These are phyloP conservation scores for Delphinella strobiligena DNA, from an alignment of 2,329 filamentous ascomycete genomes.

Conservation along the genomic window DNA sequence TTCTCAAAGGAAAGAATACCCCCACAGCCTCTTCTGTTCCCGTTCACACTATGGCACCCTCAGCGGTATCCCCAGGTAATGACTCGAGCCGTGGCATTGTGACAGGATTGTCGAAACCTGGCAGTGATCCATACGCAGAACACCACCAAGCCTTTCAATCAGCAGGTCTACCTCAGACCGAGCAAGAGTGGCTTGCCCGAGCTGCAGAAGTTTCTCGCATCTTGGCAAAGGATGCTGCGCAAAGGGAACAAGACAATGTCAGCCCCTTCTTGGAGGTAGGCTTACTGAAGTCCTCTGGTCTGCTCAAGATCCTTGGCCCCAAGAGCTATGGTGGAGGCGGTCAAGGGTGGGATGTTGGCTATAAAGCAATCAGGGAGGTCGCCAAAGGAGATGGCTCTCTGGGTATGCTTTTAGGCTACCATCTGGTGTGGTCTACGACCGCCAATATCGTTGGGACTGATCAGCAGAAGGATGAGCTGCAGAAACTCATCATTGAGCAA, in stretches of 20 bases:
- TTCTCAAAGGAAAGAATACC: too few species aligned
- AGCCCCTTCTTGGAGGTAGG: constrained; percentile 39
- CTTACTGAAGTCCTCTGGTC: constrained; percentile 39
- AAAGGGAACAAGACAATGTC: constrained; percentile 40
- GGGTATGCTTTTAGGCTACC: constrained; percentile 55
- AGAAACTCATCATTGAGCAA: constrained; percentile 47
- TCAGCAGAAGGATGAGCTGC: constrained; percentile 45
- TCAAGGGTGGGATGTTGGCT: constrained; percentile 43
- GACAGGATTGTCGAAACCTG: too few species aligned
- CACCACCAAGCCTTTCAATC: constrained; percentile 6
- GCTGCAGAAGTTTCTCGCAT: constrained; percentile 38
- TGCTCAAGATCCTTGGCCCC: constrained; percentile 40
- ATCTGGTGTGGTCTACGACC: constrained; percentile 51
- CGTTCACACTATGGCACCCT: too few species aligned
- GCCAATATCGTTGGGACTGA: constrained; percentile 48
- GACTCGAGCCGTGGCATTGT: too few species aligned
- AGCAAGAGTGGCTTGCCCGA: constrained; percentile 35
- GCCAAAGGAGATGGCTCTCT: constrained; percentile 53
- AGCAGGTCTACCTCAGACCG: constrained; percentile 24
- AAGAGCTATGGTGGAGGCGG: constrained; percentile 41
- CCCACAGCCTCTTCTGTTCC: too few species aligned
- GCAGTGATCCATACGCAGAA: too few species aligned
- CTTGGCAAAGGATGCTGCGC: constrained; percentile 35
- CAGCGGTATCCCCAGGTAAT: too few species aligned
- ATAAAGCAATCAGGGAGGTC: constrained; percentile 49